Percentiles rank a stretch among this genome's conserved stretches.
These are phyloP conservation scores for Nakazawaea populi DNA, from an alignment of 805 yeast genomes.

Conservation along the genomic window DNA sequence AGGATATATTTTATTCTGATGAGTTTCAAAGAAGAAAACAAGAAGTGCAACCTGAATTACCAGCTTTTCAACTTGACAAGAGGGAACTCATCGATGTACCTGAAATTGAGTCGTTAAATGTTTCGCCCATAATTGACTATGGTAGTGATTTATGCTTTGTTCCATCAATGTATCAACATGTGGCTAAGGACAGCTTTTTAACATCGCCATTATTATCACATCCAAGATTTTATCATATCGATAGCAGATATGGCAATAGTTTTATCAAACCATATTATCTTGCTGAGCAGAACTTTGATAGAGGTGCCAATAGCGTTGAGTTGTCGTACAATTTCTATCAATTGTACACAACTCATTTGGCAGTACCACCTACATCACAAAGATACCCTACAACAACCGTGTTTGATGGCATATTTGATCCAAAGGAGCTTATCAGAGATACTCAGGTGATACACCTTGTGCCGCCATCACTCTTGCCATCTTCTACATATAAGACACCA, in stretches of 20 bases:
- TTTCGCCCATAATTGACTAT: constrained; percentile 23
- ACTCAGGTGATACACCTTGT: constrained; percentile 6
- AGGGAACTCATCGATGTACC: constrained; percentile 18
- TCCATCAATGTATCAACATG: constrained; percentile 19
- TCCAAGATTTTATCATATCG: constrained; percentile 8
- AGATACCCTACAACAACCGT: constrained; percentile 19
- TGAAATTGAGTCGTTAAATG: constrained; percentile 15
- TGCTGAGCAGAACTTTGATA: neutral
- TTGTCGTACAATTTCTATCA: constrained; percentile 5
- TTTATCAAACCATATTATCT: constrained; percentile 6
- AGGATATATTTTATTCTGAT: neutral
- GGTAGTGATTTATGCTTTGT: constrained; percentile 19
- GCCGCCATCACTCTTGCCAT: constrained; percentile 1
- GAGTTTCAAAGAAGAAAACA: neutral
- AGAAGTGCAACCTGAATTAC: neutral
- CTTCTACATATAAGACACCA: constrained; percentile 14
- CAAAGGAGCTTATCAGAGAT: constrained; percentile 7
- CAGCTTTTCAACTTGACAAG: neutral
- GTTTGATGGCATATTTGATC: constrained; percentile 22
- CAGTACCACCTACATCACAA: neutral
- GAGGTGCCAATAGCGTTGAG: constrained; percentile 7
- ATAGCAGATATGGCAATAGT: neutral
- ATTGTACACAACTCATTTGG: neutral
- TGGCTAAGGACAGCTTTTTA: constrained; percentile 10
- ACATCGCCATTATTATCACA: constrained; percentile 1